Evolutionary conservation across 805 yeast genomes (phyloP), one percentile per base, ranked within the genome.

Genomic region (Metschnikowia anglica): DNA sequence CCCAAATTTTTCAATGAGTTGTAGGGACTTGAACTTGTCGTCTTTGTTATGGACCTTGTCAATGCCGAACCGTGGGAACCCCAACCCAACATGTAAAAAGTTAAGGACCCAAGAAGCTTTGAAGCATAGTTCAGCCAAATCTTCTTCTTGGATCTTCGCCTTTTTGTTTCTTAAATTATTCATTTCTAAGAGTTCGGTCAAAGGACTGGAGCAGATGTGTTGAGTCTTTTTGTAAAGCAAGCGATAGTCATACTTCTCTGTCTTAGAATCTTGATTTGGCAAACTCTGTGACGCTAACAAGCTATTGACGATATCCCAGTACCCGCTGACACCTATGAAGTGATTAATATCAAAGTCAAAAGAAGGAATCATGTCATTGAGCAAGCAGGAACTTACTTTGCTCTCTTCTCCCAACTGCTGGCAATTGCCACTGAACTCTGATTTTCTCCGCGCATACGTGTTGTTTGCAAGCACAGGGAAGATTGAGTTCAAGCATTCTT

Each of bases 271-370:
- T 11, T 57, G 57, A 17, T 27, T 15, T 1, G 45, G 46, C n/a
- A 46, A 21, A 10, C 17, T 30, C 34, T 32, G 43, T 6, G 51
- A 63, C 9, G 66, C 60, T 27, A 77, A 54, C 28, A 79, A 61
- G 37, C 70, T 66, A n/a, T 73, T 70, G 29, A 81, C 65, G 4
- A 81, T 75, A 52, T 81, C 81, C 81, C 84, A 80, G 55, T 80
- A 80, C 4, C 85, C 86, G 46, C 84, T 79, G 7, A 82, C 83
- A 0, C 86, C 88, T 30, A 79, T 65, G 44, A 82, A 81, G 44
- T 73, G 75, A 48, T 77, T 74, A 25, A 74, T 63, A 36, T 76
- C 75, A 53, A 81, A 79, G 49, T 76, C 80, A 60, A 81, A 75
- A 6, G 76, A 64, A 0, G 86, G 87, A 21, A 77, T 66, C 16